Base-by-base conservation (phyloP, 805 yeast species). In the Peterozyma xylosa region DNA sequence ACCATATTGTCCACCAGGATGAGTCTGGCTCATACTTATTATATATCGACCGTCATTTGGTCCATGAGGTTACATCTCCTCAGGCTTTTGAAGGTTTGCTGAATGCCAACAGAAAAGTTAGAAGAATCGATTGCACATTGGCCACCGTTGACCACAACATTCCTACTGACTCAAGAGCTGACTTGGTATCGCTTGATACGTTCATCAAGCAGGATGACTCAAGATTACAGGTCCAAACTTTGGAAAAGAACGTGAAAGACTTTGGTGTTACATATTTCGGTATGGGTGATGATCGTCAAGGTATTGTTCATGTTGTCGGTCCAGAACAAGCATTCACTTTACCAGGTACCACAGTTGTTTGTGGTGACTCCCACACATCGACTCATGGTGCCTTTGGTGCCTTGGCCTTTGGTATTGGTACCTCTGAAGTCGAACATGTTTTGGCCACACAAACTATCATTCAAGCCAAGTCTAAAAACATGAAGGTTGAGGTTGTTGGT, bases 361-460 rank as follows among this genome's bases (percentile, higher is more conserved):
- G 99, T 69, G 99, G 99, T 65, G 99, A 93, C 64, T 89, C 97
- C 3, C 99, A 93, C 64, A 93, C 99, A 27, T 88, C 97, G 3
- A 93, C 99, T 1, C 99, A 93, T 61, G 99, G 99, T 57, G 99
- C 99, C 37, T 93, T 93, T 60, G 99, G 99, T 50, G 71, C 98
- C 9, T 75, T 93, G 46, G 99, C 99, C 11, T 93, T 93, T 57
- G 99, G 99, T 69, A 93, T 93, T 59, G 99, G 99, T 63, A 93
- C 99, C 46, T 90, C 97, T 11, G 99, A 93, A 70, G 99, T 93
- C 44, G 99, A 93, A 71, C 99, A 93, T 63, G 99, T 93, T 48
- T 71, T 93, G 59, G 99, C 99, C 42, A 93, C 99, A 3, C 99
- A 93, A 71, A 90, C 98, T 30, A 69, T 88, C 48, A 86, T 93